Evolutionary conservation across 805 yeast genomes (phyloP).

Genomic region (Ogataea kodamae): DNA sequence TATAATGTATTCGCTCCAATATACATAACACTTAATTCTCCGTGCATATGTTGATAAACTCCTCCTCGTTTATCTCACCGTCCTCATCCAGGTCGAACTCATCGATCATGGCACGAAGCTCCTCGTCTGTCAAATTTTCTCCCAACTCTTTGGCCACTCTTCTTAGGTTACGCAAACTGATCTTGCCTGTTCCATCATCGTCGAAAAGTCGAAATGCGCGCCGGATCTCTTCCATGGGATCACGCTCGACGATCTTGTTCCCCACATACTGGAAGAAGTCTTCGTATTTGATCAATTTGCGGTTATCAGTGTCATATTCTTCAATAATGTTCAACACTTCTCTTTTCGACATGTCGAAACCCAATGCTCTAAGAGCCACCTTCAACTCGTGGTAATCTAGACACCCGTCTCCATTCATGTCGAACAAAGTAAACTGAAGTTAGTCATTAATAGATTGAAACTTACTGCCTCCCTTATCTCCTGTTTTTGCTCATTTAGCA

Average conservation of each 20-base stretch:
- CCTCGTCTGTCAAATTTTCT: conserved; percentile 88
- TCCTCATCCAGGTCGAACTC: conserved; percentile 96
- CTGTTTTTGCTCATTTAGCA: conserved; percentile 82
- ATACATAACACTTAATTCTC: no score
- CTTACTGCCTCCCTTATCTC: conserved; percentile 82
- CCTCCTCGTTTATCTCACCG: conserved; percentile 90
- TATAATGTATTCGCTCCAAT: conserved; percentile 1
- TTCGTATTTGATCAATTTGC: conserved; percentile 70
- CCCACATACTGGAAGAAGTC: conserved; percentile 81
- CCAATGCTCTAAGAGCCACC: conserved; percentile 91
- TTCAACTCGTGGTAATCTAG: conserved; percentile 91
- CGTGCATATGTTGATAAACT: conserved; percentile 83
- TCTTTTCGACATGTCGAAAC: conserved; percentile 76
- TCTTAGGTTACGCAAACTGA: conserved; percentile 74
- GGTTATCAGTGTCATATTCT: conserved; percentile 76
- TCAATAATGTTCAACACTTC: conserved; percentile 74
- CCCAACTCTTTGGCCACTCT: conserved; percentile 91
- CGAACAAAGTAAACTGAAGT: conserved; percentile 68
- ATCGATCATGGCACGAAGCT: conserved; percentile 92
- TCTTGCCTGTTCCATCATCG: conserved; percentile 83
- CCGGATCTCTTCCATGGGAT: conserved; percentile 87
- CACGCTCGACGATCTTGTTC: conserved; percentile 76
- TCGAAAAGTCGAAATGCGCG: conserved; percentile 89
- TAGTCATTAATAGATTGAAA: conserved; percentile 6
- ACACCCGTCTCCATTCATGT: conserved; percentile 85